Base-by-base conservation (phyloP, 2,329 filamentous ascomycete species). In the Sporothrix curviconia region DNA sequence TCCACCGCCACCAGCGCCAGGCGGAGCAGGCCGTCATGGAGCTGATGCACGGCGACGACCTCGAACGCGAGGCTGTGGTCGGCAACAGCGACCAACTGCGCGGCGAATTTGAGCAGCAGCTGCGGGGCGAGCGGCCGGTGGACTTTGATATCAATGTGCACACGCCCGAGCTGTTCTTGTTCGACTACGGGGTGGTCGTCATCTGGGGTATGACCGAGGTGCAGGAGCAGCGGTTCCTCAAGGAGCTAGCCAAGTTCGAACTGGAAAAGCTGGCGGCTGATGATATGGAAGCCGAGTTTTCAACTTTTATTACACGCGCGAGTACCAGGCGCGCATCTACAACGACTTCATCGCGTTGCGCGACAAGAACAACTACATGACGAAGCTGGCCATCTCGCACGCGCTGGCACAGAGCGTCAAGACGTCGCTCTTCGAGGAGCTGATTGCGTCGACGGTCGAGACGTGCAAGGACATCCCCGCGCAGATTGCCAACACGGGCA, bases 221-320 rank as follows among this genome's bases (percentile, higher is more conserved):
- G 30, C 88, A 99, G 65, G 94, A 99, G 74, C 86, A 89, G 63
- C 84, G 89, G 39, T 96, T 99, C 68, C 76, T 99, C 15, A 94
- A 94, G 65, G 92, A 99, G 66, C 88, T 99, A 61, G 84, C 90
- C 57, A 96, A 94, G 68, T 99, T 97, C 65, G 94, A 96, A 71
- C 82, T 85, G 40, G 92, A 96, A 69, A 96, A 96, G 71, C 80
- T 97, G 50, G 85, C 85, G 25, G 83, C 87, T 11, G 92, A 95
- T 67, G 90, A 96, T 65, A 86, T 96, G 30, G 92, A 99, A 74
- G 90, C 91, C 47, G 94, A 99, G 72, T 90, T 92, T 99, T 99
- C 79, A 99, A 99, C 71, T 99, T 97, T 72, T 99, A 99, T 77
- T 97, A 99, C 75, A 97, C 94, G 3, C 83, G 89, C 66, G 92